Evolutionary conservation across 1,284 basidiomycete genomes (phyloP).

Genomic region (Ganoderma multipileum): DNA sequence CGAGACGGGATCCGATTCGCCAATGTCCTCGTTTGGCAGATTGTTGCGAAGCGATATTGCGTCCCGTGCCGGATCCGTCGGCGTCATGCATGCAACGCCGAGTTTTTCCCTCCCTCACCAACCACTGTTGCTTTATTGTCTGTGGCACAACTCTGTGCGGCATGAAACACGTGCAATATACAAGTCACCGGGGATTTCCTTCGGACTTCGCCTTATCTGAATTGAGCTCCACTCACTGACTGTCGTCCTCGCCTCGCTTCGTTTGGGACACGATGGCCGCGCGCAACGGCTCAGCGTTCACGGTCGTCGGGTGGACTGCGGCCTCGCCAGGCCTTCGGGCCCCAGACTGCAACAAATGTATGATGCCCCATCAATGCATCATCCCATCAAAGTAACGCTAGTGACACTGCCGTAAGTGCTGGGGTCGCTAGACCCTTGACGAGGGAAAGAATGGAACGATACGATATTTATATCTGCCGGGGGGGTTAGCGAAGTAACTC

Average conservation of each 20-base stretch:
- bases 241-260: neutral
- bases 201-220: neutral
- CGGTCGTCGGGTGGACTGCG: conserved; percentile 18
- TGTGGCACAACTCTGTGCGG: neutral
- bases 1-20: conserved; percentile 29
- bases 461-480: no score
- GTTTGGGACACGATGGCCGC: neutral
- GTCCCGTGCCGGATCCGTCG: conserved; percentile 24
- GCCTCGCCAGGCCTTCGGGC: conserved; percentile 21
- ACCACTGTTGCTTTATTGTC: conserved; percentile 10
- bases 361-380: conserved; percentile 33
- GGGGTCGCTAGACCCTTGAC: conserved; percentile 9
- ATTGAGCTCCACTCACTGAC: neutral
- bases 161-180: conserved; percentile 21
- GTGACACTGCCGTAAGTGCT: conserved; percentile 24
- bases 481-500: neutral
- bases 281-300: neutral
- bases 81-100: conserved; percentile 13
- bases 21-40: conserved; percentile 30
- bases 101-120: conserved; percentile 9
- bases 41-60: conserved; percentile 32
- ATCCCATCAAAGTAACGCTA: conserved; percentile 26
- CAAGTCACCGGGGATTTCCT: conserved; percentile 3
- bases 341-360: conserved; percentile 25
- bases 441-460: neutral